A percentile compares a stretch with the other conserved stretches of the same genome.
phyloP scores from a whole-genome alignment of 2,329 filamentous ascomycete genomes.

The Zymoseptoria ardabiliae region DNA sequence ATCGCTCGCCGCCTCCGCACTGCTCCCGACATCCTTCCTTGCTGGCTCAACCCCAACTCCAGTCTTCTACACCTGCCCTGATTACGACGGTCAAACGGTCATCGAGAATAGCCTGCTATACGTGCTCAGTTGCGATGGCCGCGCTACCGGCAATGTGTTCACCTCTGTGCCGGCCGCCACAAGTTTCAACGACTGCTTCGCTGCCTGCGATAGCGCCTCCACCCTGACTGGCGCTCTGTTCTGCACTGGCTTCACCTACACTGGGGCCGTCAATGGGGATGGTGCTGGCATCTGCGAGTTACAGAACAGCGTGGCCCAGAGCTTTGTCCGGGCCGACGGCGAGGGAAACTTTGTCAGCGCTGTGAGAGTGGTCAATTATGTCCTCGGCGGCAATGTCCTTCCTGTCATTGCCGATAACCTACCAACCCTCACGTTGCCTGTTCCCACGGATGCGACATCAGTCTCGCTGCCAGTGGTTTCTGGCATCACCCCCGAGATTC shows the following conservation, averaged over 20 bases:
- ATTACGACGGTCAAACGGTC: conserved; percentile 13
- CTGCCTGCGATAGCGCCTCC: conserved; percentile 14
- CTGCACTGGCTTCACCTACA: conserved; percentile 21
- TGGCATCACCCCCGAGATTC: neutral
- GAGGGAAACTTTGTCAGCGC: conserved; percentile 11
- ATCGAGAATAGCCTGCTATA: conserved; percentile 17
- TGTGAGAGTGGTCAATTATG: conserved; percentile 18
- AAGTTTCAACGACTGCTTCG: conserved; percentile 21
- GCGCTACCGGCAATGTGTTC: conserved; percentile 12
- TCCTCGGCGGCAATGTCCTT: conserved; percentile 5
- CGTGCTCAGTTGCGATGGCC: conserved; percentile 15
- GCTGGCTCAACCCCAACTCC: conserved; percentile 13
- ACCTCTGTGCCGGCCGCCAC: conserved; percentile 3
- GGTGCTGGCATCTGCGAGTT: conserved; percentile 20
- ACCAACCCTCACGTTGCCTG: no score
- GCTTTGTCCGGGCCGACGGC: conserved; percentile 3
- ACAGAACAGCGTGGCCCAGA: conserved; percentile 14
- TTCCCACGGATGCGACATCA: conserved; percentile 2
- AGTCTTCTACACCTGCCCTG: conserved; percentile 12
- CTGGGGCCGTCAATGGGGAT: conserved; percentile 9
- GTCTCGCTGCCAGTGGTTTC: neutral
- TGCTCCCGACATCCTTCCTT: conserved; percentile 12
- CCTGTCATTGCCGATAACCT: neutral
- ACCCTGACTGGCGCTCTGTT: conserved; percentile 12
- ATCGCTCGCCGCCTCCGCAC: conserved; percentile 7